A percentile compares a stretch with the other conserved stretches of the same genome.
Conservation (phyloP, 768 basidiomycete genomes). For the Xerocomellus amylosporus region DNA sequence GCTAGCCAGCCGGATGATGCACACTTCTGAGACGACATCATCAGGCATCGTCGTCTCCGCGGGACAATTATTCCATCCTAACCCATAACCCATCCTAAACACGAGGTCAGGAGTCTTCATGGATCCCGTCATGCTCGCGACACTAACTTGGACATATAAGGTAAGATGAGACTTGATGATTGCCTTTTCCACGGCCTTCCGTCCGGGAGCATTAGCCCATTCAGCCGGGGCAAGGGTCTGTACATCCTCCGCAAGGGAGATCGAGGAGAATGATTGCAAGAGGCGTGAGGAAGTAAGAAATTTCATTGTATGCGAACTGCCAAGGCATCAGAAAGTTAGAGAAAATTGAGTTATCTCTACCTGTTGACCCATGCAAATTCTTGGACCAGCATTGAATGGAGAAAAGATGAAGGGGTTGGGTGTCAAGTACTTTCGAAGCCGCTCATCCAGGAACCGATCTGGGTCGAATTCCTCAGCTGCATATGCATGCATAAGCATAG, state of each 20-base stretch:
- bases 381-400: constrained; percentile 41
- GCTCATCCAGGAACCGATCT: constrained; percentile 62
- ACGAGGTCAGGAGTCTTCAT: neutral
- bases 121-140: neutral
- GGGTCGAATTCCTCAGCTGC: constrained; percentile 62
- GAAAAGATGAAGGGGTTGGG: constrained; percentile 53
- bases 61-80: constrained; percentile 24
- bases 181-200: constrained; percentile 46
- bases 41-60: neutral
- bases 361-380: constrained; percentile 40
- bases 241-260: constrained; percentile 45
- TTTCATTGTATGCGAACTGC: constrained; percentile 65
- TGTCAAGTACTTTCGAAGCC: constrained; percentile 52
- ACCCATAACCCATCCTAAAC: constrained; percentile 27
- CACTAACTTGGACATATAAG: constrained; percentile 45
- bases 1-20: too few species aligned
- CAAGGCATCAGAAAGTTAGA: neutral
- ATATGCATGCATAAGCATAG: neutral
- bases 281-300: constrained; percentile 63
- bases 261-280: constrained; percentile 49
- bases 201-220: constrained; percentile 38
- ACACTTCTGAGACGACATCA: neutral
- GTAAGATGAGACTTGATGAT: constrained; percentile 51
- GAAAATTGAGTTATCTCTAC: constrained; percentile 4
- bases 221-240: constrained; percentile 45